Evolutionary conservation across 441 rosid species (phyloP), one percentile per base, ranked within the genome.

Genomic region (Populus hybrid): DNA sequence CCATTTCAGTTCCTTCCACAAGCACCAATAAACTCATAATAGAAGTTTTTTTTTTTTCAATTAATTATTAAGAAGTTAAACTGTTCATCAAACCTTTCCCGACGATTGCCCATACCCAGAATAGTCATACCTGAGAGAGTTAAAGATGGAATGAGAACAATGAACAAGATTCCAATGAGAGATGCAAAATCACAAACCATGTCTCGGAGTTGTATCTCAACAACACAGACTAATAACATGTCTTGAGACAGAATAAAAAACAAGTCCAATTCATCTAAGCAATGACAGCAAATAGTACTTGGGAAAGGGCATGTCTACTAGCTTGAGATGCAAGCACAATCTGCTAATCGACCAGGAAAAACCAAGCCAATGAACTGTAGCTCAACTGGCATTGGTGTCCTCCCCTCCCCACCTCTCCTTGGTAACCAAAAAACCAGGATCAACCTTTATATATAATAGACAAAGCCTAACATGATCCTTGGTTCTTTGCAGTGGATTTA

Each of bases 31-130:
- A 72, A 68, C 77, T 61, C 70, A 76, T 36, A 36, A 67, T 67
- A 66, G 69, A 46, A 42, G 3, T 20, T 28, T 10, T 20, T 32
- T 10, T 10, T 67, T 69, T 8, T 42, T 35, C 10, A 70, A 28
- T 23, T 36, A 24, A 30, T 8, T 34, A 57, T 28, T 23, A 66
- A 63, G 20, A 73, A 76, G 64, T 73, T 81, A 4, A 78, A 69
- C 68, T 36, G 73, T 76, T 57, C 38, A 81, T 73, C 90, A 78
- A 77, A 94, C 98, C 97, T 94, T 94, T 84, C 98, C 98, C 35
- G 91, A 84, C 73, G 98, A 94, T 74, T 92, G 95, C 67, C 98
- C 98, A 70, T 94, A 94, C 63, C 98, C 97, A 20, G 98, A 91
- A 82, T 94, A 94, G 84, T 94, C 98, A 76, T 91, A 92, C 83